phyloP scores from a whole-genome alignment of 2,329 filamentous ascomycete genomes.

The Hypoxylon sp. region DNA sequence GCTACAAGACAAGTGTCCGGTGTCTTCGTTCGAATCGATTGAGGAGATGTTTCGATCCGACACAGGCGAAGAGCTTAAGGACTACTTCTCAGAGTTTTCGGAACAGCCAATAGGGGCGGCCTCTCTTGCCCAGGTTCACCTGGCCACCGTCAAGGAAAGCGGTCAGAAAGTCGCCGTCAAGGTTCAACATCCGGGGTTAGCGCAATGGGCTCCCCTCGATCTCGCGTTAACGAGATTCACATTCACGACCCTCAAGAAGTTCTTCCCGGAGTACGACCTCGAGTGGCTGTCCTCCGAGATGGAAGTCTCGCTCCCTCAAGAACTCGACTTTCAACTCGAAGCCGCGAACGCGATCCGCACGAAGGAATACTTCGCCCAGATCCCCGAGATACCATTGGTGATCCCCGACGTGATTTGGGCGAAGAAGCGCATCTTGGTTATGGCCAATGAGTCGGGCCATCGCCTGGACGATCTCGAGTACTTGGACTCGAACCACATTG shows the following conservation, averaged over 20 bases:
- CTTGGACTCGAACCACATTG: slow-evolving; percentile 87
- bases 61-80: slow-evolving; percentile 82
- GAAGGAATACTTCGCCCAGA: slow-evolving; percentile 82
- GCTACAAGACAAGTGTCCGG: slow-evolving; percentile 93
- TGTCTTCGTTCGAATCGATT: slow-evolving; percentile 90
- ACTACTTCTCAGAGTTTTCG: slow-evolving; percentile 90
- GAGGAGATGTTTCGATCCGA: slow-evolving; percentile 88
- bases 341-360: slow-evolving; percentile 86
- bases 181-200: slow-evolving; percentile 90
- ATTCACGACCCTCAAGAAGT: slow-evolving; percentile 89
- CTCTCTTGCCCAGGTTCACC: slow-evolving; percentile 93
- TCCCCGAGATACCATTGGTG: slow-evolving; percentile 83
- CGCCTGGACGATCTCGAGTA: slow-evolving; percentile 91
- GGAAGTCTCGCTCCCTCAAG: slow-evolving; percentile 89
- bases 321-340: slow-evolving; percentile 90
- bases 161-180: slow-evolving; percentile 95
- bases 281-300: slow-evolving; percentile 97
- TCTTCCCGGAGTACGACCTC: slow-evolving; percentile 97
- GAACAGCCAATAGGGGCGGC: slow-evolving; percentile 88
- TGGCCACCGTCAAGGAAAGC: slow-evolving; percentile 84
- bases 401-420: slow-evolving; percentile 94
- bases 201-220: slow-evolving; percentile 92
- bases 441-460: slow-evolving; percentile 91
- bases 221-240: slow-evolving; percentile 88
- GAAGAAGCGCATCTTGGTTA: slow-evolving; percentile 89